These are phyloP conservation scores for Ceratocystis alfenasii DNA, from an alignment of 2,329 filamentous ascomycete genomes.

Conservation along the genomic window DNA sequence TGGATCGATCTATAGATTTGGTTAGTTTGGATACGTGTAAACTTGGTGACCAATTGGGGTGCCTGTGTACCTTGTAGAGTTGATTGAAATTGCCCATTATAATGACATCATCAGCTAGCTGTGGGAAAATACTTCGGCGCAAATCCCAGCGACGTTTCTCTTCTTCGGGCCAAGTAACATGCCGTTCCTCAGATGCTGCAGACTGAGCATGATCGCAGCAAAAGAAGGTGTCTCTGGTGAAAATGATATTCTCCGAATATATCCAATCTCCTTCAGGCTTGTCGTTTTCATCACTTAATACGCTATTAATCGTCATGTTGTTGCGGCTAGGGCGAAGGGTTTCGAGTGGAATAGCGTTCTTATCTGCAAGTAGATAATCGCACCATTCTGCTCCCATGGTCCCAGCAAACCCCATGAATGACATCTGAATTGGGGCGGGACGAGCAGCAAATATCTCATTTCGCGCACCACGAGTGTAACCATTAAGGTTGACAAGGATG, in stretches of 20 bases:
- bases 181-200: constrained; percentile 56
- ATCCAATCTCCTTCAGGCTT: constrained; percentile 70
- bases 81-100: constrained; percentile 98
- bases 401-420: constrained; percentile 97
- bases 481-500: constrained; percentile 93
- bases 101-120: constrained; percentile 66
- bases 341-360: constrained; percentile 68
- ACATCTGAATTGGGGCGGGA: constrained; percentile 94
- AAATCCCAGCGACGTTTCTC: constrained; percentile 75
- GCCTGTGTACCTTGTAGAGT: constrained; percentile 70
- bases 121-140: constrained; percentile 84
- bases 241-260: constrained; percentile 94
- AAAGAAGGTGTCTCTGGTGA: constrained; percentile 90
- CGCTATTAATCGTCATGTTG: constrained; percentile 63
- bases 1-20: constrained; percentile 67
- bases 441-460: constrained; percentile 96
- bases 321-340: constrained; percentile 70
- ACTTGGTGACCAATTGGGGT: background rate
- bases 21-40: background rate
- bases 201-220: constrained; percentile 95
- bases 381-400: constrained; percentile 97
- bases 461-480: constrained; percentile 89
- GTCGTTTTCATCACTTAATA: constrained; percentile 53
- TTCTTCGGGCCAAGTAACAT: constrained; percentile 71
- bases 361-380: constrained; percentile 87